These are phyloP conservation scores for Cystofilobasidium bisporidii DNA, from an alignment of 768 basidiomycete species.

Conservation along the genomic window DNA sequence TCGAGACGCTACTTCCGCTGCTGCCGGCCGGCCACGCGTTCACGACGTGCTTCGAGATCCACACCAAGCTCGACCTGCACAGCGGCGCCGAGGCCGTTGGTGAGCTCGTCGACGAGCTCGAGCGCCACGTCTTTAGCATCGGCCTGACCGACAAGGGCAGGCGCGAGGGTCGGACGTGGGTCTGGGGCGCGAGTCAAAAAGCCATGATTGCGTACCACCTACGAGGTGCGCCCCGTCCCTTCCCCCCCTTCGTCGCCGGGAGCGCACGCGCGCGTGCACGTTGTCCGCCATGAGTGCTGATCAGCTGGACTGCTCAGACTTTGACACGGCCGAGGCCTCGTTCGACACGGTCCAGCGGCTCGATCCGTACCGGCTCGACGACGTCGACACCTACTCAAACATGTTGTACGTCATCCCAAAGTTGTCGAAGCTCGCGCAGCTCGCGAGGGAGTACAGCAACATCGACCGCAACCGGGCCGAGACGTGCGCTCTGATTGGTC, in stretches of 20 bases:
- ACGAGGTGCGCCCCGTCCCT: conserved; percentile 53
- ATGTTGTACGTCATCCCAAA: conserved; percentile 93
- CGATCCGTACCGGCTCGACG: conserved; percentile 84
- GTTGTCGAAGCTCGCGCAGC: conserved; percentile 70
- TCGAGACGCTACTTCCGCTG: conserved; percentile 13
- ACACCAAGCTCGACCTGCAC: conserved; percentile 79
- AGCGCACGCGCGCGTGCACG: too few species aligned
- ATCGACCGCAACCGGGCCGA: conserved; percentile 91
- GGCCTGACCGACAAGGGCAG: conserved; percentile 13
- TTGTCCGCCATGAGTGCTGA: too few species aligned
- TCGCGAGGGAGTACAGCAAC: conserved; percentile 82
- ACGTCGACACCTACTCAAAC: conserved; percentile 91
- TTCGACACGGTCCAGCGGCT: conserved; percentile 70
- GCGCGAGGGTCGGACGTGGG: conserved; percentile 42
- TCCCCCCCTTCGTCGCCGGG: neutral
- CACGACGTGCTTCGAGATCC: conserved; percentile 66
- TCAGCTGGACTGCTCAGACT: too few species aligned
- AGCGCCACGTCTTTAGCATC: conserved; percentile 14
- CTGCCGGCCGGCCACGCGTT: conserved; percentile 23
- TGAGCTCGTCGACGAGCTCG: conserved; percentile 48
- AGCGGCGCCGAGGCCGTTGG: conserved; percentile 79
- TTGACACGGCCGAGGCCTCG: conserved; percentile 68
- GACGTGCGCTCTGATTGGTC: conserved; percentile 90
- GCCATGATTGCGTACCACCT: conserved; percentile 82
- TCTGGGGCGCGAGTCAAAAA: conserved; percentile 50